Percentiles rank a stretch among this genome's conserved stretches.
Conservation (phyloP, 306 rosid species). For the Myrica gale region DNA sequence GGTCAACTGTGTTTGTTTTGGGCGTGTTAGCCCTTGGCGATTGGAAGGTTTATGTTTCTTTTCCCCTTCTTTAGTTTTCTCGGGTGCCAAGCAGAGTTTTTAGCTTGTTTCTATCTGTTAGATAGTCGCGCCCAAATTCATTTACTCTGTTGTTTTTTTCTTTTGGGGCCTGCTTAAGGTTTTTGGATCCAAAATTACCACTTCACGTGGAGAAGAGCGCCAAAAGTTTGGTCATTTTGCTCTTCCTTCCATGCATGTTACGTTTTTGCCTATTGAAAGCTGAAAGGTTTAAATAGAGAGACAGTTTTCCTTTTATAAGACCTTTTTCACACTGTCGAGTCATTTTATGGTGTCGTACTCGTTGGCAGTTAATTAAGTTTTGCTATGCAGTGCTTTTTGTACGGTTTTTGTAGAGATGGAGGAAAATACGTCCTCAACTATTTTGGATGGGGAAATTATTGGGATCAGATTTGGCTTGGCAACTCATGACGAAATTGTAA, state of each 20-base stretch:
- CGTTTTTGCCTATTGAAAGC: background rate
- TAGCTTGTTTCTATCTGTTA: background rate
- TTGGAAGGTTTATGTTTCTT: background rate
- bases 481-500: constrained; percentile 69
- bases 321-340: background rate
- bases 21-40: background rate
- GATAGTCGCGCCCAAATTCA: background rate
- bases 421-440: constrained; percentile 42
- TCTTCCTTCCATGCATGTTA: constrained; percentile 5
- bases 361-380: background rate
- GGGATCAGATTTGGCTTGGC: constrained; percentile 75
- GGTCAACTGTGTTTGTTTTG: background rate
- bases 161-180: background rate
- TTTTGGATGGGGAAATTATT: constrained; percentile 54
- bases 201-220: background rate
- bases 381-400: background rate
- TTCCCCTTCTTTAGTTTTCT: background rate
- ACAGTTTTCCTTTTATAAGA: background rate
- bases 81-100: background rate
- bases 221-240: background rate
- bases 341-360: background rate
- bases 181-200: background rate
- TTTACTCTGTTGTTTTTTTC: background rate
- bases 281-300: background rate
- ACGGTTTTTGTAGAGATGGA: constrained; percentile 42